These are phyloP conservation scores for Aspergillus sp. DNA, from an alignment of 2,329 filamentous ascomycete genomes.

Conservation along the genomic window DNA sequence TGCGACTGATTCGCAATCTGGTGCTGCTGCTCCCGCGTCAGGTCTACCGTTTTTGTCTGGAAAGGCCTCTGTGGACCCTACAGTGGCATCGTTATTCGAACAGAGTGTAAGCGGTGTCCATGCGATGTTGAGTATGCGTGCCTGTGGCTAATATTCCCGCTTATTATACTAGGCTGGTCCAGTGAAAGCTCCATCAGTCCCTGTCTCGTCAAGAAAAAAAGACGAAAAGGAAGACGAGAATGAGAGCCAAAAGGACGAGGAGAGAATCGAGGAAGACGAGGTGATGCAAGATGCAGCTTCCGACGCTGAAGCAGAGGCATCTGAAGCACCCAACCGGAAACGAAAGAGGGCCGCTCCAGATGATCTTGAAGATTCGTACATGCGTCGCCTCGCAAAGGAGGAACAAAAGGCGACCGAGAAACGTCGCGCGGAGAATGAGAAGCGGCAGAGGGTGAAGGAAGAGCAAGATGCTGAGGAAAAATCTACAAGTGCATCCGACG, in stretches of 20 bases:
- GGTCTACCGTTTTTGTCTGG: conserved; percentile 44
- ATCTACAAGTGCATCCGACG: too few relatives aligned
- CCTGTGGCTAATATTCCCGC: conserved; percentile 5
- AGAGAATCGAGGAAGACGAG: conserved; percentile 22
- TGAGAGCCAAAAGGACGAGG: conserved; percentile 14
- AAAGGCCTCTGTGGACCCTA: conserved; percentile 59
- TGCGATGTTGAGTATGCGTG: not conserved
- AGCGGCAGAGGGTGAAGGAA: conserved; percentile 24
- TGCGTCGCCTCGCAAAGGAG: conserved; percentile 38
- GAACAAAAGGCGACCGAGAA: conserved; percentile 30
- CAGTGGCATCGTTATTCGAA: conserved; percentile 61
- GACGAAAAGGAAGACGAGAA: conserved; percentile 14
- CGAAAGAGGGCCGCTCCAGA: conserved; percentile 46
- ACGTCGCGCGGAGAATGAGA: conserved; percentile 26
- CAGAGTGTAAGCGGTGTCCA: conserved; percentile 53
- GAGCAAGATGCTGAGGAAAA: too few relatives aligned
- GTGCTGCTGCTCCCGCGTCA: conserved; percentile 1
- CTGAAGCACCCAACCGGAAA: conserved; percentile 35
- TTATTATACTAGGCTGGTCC: conserved; percentile 27
- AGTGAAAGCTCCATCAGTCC: conserved; percentile 28
- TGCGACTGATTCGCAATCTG: conserved; percentile 11
- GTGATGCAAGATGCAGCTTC: conserved; percentile 38
- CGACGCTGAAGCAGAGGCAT: conserved; percentile 29
- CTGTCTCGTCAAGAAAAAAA: conserved; percentile 5
- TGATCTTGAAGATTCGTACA: conserved; percentile 37